phyloP scores from a whole-genome alignment of 345 rosid species.

The Carallia pectinifolia region DNA sequence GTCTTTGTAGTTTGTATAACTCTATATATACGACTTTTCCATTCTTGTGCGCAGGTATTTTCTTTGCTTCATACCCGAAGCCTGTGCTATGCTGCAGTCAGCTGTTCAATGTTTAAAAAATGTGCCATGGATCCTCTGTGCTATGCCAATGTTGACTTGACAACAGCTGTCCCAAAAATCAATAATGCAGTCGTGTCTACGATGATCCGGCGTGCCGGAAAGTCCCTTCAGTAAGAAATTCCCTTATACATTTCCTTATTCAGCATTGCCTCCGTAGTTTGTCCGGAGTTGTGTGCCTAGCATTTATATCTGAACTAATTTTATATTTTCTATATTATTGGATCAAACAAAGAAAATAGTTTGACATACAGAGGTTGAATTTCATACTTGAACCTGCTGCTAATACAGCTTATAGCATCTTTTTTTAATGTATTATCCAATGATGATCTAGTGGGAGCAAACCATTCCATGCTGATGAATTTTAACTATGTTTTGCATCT shows the following conservation, averaged over 20 bases:
- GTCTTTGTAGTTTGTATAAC: background rate
- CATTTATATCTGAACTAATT: background rate
- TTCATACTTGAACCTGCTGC: background rate
- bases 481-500: too few relatives aligned
- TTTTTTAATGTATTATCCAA: background rate
- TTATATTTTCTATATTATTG: background rate
- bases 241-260: background rate
- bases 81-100: constrained; percentile 67
- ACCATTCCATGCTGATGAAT: background rate
- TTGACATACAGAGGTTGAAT: background rate
- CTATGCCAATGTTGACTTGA: constrained; percentile 70
- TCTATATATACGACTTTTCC: background rate
- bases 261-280: background rate
- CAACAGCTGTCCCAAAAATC: constrained; percentile 60
- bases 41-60: constrained; percentile 46
- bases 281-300: background rate
- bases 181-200: constrained; percentile 72
- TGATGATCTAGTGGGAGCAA: background rate
- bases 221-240: constrained; percentile 55
- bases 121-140: constrained; percentile 85
- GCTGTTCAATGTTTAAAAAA: constrained; percentile 75
- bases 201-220: constrained; percentile 85
- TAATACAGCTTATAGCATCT: background rate
- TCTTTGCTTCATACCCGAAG: constrained; percentile 86
- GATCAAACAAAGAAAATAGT: background rate